phyloP scores from a whole-genome alignment of 2,329 filamentous ascomycete genomes.

The Aulographum hederae region DNA sequence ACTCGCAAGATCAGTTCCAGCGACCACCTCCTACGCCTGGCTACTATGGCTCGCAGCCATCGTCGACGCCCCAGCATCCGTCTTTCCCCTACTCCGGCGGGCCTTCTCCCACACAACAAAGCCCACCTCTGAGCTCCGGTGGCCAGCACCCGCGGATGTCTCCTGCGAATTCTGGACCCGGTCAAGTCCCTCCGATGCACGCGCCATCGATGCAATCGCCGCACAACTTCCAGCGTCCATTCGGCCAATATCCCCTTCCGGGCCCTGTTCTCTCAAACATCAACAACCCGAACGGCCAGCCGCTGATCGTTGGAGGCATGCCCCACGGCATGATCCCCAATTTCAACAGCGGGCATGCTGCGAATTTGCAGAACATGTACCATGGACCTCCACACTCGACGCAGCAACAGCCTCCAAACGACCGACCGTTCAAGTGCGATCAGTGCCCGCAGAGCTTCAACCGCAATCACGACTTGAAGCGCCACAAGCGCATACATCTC shows the following conservation, averaged over 20 bases:
- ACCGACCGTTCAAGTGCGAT: conserved; percentile 89
- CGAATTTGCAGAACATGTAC: conserved; percentile 45
- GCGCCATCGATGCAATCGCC: conserved; percentile 30
- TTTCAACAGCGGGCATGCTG: conserved; percentile 43
- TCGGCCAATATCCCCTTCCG: conserved; percentile 37
- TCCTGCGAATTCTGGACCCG: conserved; percentile 24
- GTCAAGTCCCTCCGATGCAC: conserved; percentile 24
- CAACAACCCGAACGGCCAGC: conserved; percentile 51
- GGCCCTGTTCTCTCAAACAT: conserved; percentile 64
- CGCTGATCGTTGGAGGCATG: conserved; percentile 49
- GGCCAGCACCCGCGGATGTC: conserved; percentile 31
- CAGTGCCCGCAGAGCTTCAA: conserved; percentile 88
- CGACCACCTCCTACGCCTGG: conserved; percentile 41
- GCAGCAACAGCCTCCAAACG: conserved; percentile 36
- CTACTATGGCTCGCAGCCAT: conserved; percentile 43
- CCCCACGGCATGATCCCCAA: conserved; percentile 36
- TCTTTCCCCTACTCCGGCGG: conserved; percentile 30
- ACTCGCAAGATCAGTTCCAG: conserved; percentile 39
- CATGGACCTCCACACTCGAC: conserved; percentile 27
- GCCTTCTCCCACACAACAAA: conserved; percentile 29
- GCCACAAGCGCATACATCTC: conserved; percentile 87
- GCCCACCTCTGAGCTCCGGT: conserved; percentile 28
- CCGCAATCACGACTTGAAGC: conserved; percentile 86
- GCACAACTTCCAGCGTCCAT: conserved; percentile 29
- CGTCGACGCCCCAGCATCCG: conserved; percentile 30